Evolutionary conservation across 2,329 filamentous ascomycete species (phyloP).

Genomic region (Aspergillus fumigatus): DNA sequence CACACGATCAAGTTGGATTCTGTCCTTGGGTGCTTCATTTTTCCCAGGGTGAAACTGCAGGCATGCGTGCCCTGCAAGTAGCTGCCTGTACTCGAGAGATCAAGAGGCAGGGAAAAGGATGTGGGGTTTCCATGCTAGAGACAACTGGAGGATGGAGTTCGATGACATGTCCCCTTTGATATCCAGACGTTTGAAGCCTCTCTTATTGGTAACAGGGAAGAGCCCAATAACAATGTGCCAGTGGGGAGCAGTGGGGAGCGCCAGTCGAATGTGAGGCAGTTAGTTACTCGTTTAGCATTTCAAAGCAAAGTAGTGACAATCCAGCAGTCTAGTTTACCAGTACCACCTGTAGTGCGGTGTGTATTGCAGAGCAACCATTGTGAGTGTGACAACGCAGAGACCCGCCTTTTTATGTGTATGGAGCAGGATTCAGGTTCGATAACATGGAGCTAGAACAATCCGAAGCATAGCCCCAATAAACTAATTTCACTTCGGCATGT

Average conservation of each 20-base stretch:
- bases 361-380: constrained; percentile 8
- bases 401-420: constrained; percentile 7
- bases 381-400: constrained; percentile 18
- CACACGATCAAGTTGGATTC: background rate
- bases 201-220: constrained; percentile 14
- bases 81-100: background rate
- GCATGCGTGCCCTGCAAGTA: background rate
- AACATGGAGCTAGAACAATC: background rate
- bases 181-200: constrained; percentile 17
- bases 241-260: constrained; percentile 16
- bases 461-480: background rate
- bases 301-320: background rate
- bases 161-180: constrained; percentile 22
- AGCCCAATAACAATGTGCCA: constrained; percentile 15
- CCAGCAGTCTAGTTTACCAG: constrained; percentile 2
- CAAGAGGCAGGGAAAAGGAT: constrained; percentile 5
- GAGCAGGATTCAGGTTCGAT: background rate
- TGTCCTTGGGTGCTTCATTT: background rate
- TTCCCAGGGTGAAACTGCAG: background rate
- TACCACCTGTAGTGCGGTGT: constrained; percentile 15
- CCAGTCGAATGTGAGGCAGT: constrained; percentile 18
- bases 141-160: constrained; percentile 15
- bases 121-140: constrained; percentile 13
- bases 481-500: background rate
- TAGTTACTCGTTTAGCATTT: constrained; percentile 13